Conservation (phyloP, 257 asterid species). For the Echites panduratus region DNA sequence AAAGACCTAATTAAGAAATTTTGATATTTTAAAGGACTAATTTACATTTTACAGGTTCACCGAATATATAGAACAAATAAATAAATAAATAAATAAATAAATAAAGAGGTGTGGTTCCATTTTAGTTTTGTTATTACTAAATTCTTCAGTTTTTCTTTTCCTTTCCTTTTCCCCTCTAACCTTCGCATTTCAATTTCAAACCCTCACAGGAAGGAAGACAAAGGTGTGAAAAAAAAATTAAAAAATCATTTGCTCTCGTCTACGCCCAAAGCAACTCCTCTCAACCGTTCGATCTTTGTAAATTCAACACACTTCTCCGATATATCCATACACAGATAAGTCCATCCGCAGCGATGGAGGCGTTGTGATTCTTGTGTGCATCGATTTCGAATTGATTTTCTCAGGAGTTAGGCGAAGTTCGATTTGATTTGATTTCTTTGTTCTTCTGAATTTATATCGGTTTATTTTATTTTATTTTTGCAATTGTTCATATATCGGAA, state of each 20-base stretch:
- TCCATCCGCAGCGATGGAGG: not conserved
- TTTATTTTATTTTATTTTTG: not conserved
- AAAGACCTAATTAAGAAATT: no score
- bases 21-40: no score
- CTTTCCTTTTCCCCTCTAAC: not conserved
- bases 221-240: not conserved
- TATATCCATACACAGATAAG: not conserved
- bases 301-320: not conserved
- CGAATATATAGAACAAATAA: no score
- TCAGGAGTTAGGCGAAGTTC: not conserved
- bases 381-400: not conserved
- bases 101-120: no score
- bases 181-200: not conserved
- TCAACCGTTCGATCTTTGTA: constrained; percentile 16
- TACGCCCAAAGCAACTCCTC: not conserved
- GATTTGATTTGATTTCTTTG: constrained; percentile 2
- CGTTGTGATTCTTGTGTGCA: not conserved
- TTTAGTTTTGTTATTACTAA: no score
- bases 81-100: no score
- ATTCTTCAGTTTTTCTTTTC: not conserved
- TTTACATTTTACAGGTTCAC: no score
- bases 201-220: not conserved
- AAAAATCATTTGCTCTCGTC: not conserved
- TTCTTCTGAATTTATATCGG: not conserved
- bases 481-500: not conserved